Conservation (phyloP, 768 basidiomycete species). For the Inosperma sp. region DNA sequence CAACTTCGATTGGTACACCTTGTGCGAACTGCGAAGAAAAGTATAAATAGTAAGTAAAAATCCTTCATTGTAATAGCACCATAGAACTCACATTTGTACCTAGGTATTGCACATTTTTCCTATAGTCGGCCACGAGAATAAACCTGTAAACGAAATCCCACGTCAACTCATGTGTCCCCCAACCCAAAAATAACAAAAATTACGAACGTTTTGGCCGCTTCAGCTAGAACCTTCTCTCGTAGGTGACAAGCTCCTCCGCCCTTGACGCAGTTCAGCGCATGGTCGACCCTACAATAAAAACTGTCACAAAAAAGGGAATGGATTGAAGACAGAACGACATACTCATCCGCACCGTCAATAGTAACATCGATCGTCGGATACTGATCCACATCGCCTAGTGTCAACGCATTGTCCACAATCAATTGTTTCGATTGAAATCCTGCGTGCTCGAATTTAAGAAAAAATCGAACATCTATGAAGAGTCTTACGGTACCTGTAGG, state of each 20-base stretch:
- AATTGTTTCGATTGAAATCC: conserved; percentile 97
- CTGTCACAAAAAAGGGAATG: background rate
- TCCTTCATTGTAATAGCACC: too few relatives aligned
- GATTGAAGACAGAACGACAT: conserved; percentile 22
- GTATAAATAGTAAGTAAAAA: background rate
- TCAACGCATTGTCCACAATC: conserved; percentile 74
- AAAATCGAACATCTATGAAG: background rate
- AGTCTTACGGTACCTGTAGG: conserved; percentile 62
- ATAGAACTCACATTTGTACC: conserved; percentile 78
- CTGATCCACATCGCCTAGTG: conserved; percentile 84
- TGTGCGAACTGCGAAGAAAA: conserved; percentile 55
- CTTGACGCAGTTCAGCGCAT: conserved; percentile 87
- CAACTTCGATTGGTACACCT: conserved; percentile 95
- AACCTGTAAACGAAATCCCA: conserved; percentile 45
- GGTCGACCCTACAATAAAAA: conserved; percentile 62
- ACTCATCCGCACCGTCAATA: conserved; percentile 97
- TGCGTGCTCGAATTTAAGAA: conserved; percentile 17
- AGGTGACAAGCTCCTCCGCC: conserved; percentile 96
- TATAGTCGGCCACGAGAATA: conserved; percentile 89
- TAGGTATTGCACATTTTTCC: conserved; percentile 82
- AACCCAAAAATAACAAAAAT: background rate
- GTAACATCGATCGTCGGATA: conserved; percentile 92
- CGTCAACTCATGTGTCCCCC: background rate
- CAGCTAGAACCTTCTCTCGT: conserved; percentile 95
- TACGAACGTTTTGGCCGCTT: conserved; percentile 81